Evolutionary conservation across 2,329 filamentous ascomycete species (phyloP).

Genomic region (Fusarium sp.): DNA sequence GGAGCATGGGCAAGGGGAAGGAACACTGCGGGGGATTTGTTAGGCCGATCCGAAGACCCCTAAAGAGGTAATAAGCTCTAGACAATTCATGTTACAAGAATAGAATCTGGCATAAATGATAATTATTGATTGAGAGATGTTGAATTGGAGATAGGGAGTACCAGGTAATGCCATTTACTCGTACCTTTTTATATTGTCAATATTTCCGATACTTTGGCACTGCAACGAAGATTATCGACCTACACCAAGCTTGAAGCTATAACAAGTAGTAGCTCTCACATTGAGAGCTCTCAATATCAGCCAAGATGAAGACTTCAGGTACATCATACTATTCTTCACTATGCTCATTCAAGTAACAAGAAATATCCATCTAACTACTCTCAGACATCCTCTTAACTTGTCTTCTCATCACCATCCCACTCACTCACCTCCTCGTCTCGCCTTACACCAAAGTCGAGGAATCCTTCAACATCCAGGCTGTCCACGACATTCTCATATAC

Average conservation of each 20-base stretch:
- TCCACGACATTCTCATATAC: slow-evolving; percentile 88
- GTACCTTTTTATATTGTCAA: neutral
- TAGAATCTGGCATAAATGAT: slow-evolving; percentile 1
- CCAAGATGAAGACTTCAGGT: slow-evolving; percentile 45
- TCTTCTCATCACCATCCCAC: slow-evolving; percentile 68
- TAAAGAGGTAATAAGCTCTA: slow-evolving; percentile 19
- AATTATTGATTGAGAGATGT: neutral
- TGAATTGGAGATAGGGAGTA: neutral
- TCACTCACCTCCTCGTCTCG: slow-evolving; percentile 77
- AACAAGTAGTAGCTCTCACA: slow-evolving; percentile 6
- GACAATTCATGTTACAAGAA: slow-evolving; percentile 3
- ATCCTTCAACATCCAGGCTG: slow-evolving; percentile 96
- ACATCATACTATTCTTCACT: neutral
- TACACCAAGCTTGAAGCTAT: slow-evolving; percentile 6
- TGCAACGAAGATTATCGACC: neutral
- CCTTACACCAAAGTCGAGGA: slow-evolving; percentile 99
- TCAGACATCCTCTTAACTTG: slow-evolving; percentile 47
- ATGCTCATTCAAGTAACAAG: too few relatives aligned
- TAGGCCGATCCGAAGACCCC: slow-evolving; percentile 52
- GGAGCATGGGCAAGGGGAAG: slow-evolving; percentile 6
- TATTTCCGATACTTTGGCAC: neutral
- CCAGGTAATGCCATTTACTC: neutral
- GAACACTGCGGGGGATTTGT: slow-evolving; percentile 48
- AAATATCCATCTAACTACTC: slow-evolving; percentile 2
- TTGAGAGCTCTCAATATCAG: slow-evolving; percentile 8